Conservation (phyloP, 257 asterid species). For the Coffea canephora region DNA sequence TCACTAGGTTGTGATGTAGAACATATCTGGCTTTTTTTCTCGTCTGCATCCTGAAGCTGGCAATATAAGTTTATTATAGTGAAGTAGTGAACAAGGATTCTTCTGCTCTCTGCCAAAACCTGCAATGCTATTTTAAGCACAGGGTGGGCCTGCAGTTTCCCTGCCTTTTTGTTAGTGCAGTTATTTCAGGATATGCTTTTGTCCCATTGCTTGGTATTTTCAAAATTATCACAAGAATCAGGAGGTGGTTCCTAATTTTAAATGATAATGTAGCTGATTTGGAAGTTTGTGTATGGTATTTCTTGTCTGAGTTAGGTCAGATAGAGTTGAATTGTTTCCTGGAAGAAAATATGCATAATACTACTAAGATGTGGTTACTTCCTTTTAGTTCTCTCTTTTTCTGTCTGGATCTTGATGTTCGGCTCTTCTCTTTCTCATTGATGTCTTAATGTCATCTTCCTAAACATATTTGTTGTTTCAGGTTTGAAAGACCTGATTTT, state of each 20-base stretch:
- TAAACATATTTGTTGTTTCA: conserved; percentile 38
- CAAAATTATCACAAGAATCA: background rate
- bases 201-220: background rate
- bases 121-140: background rate
- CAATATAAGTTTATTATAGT: background rate
- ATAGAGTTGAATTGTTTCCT: background rate
- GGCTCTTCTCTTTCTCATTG: conserved; percentile 3
- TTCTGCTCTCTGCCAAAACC: background rate
- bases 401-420: background rate
- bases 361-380: background rate
- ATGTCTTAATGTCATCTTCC: conserved; percentile 2
- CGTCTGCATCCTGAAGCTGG: background rate
- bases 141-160: too few relatives aligned
- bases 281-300: background rate
- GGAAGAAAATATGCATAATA: background rate
- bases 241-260: background rate
- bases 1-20: background rate
- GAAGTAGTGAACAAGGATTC: background rate
- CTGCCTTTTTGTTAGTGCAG: too few relatives aligned
- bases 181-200: too few relatives aligned
- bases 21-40: background rate
- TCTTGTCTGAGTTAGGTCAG: background rate
- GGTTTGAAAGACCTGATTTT: conserved; percentile 85
- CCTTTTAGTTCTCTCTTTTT: background rate
- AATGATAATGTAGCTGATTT: background rate